A percentile compares a stretch with the other conserved stretches of the same genome.
Evolutionary conservation across 768 basidiomycete species (phyloP).

Genomic region (Podaxis carcinomalis): DNA sequence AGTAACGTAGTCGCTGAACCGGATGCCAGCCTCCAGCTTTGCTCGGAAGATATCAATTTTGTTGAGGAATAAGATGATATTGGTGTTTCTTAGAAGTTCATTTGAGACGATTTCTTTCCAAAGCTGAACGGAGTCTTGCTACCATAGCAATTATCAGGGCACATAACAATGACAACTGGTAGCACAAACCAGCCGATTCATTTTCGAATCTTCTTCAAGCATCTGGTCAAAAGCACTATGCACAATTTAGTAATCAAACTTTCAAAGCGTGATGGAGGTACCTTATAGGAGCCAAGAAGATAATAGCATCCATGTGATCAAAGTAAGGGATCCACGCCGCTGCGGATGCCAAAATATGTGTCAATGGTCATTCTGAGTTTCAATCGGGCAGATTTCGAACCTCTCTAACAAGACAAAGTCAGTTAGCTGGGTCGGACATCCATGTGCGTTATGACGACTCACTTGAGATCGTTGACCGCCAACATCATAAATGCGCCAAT

Average conservation of each 20-base stretch:
- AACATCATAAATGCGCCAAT: slow-evolving; percentile 47
- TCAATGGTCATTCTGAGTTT: background rate
- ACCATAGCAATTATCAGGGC: background rate
- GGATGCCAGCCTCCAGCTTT: slow-evolving; percentile 63
- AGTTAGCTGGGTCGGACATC: background rate
- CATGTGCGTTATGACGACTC: slow-evolving; percentile 19
- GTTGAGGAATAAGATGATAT: slow-evolving; percentile 77
- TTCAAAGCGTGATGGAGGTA: slow-evolving; percentile 9
- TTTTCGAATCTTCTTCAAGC: slow-evolving; percentile 57
- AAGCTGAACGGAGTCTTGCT: slow-evolving; percentile 76
- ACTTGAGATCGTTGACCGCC: slow-evolving; percentile 69
- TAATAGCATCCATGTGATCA: slow-evolving; percentile 68
- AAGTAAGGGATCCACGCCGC: slow-evolving; percentile 61
- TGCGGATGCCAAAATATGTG: slow-evolving; percentile 15
- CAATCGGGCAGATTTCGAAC: background rate
- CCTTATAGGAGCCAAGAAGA: slow-evolving; percentile 73
- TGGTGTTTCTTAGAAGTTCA: slow-evolving; percentile 63
- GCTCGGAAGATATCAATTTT: slow-evolving; percentile 72
- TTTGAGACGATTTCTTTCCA: slow-evolving; percentile 75
- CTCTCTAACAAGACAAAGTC: slow-evolving; percentile 22
- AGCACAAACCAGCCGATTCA: slow-evolving; percentile 54
- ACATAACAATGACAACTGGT: background rate
- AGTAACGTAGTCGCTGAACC: slow-evolving; percentile 63
- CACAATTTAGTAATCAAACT: background rate
- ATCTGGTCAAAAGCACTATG: slow-evolving; percentile 63